Percentiles rank a stretch among this genome's conserved stretches.
These are phyloP conservation scores for Coprinopsis sp. DNA, from an alignment of 768 basidiomycete genomes.

Conservation along the genomic window DNA sequence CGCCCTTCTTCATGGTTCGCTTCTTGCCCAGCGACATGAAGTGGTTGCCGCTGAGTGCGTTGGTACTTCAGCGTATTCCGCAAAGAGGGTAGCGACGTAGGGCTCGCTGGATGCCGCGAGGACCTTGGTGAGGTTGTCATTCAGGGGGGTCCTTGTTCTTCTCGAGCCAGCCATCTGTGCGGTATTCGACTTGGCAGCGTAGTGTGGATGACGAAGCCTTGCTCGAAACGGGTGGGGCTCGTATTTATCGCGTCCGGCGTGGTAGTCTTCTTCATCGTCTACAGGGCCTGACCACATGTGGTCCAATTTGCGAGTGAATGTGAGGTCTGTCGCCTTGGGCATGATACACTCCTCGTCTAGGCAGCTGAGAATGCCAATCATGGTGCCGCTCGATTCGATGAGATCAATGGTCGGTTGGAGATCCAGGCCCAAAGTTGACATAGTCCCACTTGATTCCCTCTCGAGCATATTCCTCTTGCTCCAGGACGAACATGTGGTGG, in stretches of 20 bases:
- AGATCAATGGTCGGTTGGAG: slow-evolving; percentile 98
- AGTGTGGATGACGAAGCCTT: slow-evolving; percentile 96
- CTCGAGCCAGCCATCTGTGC: slow-evolving; percentile 94
- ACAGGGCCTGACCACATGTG: slow-evolving; percentile 60
- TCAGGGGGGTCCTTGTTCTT: slow-evolving; percentile 99
- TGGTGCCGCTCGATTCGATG: slow-evolving; percentile 78
- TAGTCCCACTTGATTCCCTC: slow-evolving; percentile 98
- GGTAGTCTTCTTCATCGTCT: slow-evolving; percentile 51
- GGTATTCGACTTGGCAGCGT: slow-evolving; percentile 97
- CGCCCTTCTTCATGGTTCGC: slow-evolving; percentile 85
- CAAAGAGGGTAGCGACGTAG: slow-evolving; percentile 79
- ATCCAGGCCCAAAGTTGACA: slow-evolving; percentile 95
- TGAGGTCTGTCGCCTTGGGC: slow-evolving; percentile 95
- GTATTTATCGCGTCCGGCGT: slow-evolving; percentile 82
- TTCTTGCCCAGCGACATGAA: slow-evolving; percentile 55
- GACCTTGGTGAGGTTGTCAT: slow-evolving; percentile 90
- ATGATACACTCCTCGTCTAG: slow-evolving; percentile 99
- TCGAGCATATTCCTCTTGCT: slow-evolving; percentile 96
- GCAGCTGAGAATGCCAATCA: slow-evolving; percentile 87
- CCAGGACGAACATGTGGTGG: slow-evolving; percentile 99
- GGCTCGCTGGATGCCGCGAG: slow-evolving; percentile 77
- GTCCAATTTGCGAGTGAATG: slow-evolving; percentile 91
- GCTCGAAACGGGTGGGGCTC: slow-evolving; percentile 82
- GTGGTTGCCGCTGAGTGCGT: slow-evolving; percentile 32
- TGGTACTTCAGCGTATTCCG: slow-evolving; percentile 62